These are phyloP conservation scores for Aspergillus wentii DNA, from an alignment of 495 filamentous ascomycete genomes.

Conservation along the genomic window DNA sequence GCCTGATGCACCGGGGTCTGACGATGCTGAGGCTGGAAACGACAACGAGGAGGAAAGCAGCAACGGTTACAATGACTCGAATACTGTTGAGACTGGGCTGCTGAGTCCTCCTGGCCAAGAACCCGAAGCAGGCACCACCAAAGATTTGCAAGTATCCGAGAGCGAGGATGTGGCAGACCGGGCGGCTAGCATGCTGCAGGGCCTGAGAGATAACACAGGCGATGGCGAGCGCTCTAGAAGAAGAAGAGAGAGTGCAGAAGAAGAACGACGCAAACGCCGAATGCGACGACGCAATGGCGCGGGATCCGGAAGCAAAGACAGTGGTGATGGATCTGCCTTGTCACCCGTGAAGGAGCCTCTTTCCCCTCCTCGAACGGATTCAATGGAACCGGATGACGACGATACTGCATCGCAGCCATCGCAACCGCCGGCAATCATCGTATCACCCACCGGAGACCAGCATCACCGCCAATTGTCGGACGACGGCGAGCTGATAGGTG, in stretches of 20 bases:
- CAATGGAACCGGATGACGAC: conserved; percentile 19
- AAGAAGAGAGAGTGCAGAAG: conserved; percentile 63
- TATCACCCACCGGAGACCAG: conserved; percentile 28
- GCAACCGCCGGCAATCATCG: conserved; percentile 32
- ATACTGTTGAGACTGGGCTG: conserved; percentile 25
- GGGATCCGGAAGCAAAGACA: conserved; percentile 42
- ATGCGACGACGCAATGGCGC: conserved; percentile 51
- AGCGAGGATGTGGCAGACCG: conserved; percentile 77
- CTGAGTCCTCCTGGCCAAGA: conserved; percentile 32
- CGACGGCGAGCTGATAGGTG: conserved; percentile 16
- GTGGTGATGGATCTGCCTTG: conserved; percentile 32
- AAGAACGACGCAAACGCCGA: conserved; percentile 58
- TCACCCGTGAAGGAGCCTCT: conserved; percentile 30
- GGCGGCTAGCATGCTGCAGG: conserved; percentile 76
- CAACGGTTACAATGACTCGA: conserved; percentile 19
- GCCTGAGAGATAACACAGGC: conserved; percentile 61
- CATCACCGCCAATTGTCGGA: conserved; percentile 12
- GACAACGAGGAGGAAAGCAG: conserved; percentile 19
- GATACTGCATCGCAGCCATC: conserved; percentile 14
- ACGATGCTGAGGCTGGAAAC: conserved; percentile 20
- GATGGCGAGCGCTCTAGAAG: conserved; percentile 53
- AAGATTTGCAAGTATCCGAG: conserved; percentile 43
- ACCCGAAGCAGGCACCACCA: conserved; percentile 34
- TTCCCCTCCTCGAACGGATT: conserved; percentile 22
- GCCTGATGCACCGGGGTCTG: conserved; percentile 58